phyloP scores from a whole-genome alignment of 1,139 yeast genomes.

The Candida sojae region DNA sequence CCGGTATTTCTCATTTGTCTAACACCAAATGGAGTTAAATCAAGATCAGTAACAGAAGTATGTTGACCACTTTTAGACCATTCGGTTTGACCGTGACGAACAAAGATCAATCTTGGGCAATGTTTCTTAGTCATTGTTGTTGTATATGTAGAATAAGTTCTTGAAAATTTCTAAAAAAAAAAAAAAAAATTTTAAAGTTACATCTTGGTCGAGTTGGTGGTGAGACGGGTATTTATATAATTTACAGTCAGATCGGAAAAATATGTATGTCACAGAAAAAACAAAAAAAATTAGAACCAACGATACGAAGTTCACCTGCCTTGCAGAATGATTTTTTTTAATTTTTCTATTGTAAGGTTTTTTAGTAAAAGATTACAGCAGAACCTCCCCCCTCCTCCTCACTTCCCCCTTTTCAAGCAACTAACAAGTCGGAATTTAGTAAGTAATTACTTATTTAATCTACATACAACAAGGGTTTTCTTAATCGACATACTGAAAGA shows the following conservation, averaged over 20 bases:
- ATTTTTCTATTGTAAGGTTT: not conserved
- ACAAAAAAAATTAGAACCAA: not conserved
- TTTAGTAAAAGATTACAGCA: not conserved
- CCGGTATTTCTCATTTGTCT: conserved; percentile 78
- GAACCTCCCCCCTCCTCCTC: not conserved
- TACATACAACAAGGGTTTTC: not conserved
- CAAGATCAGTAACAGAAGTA: conserved; percentile 82
- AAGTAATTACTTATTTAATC: not conserved
- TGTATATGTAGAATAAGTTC: no score
- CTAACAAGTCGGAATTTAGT: not conserved
- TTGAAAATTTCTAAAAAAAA: not conserved
- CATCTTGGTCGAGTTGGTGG: not conserved
- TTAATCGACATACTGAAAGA: not conserved
- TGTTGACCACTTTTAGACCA: conserved; percentile 95
- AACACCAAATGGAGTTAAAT: conserved; percentile 76
- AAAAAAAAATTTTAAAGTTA: not conserved
- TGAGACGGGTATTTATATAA: not conserved
- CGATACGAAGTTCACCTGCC: not conserved
- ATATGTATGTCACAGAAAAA: not conserved
- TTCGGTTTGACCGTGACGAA: conserved; percentile 90
- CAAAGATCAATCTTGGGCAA: conserved; percentile 76
- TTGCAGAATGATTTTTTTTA: not conserved
- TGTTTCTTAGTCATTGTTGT: conserved; percentile 24
- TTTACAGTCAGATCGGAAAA: not conserved
- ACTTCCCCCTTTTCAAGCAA: not conserved